These are phyloP conservation scores for Wallacemonas sp. DNA, from an alignment of 208 protist genomes.

Conservation along the genomic window DNA sequence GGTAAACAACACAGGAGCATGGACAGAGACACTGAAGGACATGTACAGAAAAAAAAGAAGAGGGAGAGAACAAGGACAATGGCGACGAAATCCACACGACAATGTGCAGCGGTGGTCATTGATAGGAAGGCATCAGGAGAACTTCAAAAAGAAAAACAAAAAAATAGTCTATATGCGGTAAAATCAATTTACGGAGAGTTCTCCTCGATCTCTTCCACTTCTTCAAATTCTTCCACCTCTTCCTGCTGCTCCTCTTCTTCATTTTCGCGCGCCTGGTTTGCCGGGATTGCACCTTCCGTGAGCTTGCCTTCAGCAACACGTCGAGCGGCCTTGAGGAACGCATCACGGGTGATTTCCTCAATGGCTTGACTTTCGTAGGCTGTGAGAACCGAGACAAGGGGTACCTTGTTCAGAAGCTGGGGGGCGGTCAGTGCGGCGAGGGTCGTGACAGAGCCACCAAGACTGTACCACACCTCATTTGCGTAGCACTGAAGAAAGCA, in stretches of 20 bases:
- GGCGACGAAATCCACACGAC: too few relatives aligned
- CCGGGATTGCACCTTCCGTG: background rate
- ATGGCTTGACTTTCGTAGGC: conserved; percentile 40
- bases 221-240: conserved; percentile 8
- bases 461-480: conserved; percentile 12
- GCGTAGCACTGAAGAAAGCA: conserved; percentile 56
- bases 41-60: conserved; percentile 13
- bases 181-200: background rate
- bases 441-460: background rate
- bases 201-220: conserved; percentile 15
- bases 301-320: conserved; percentile 22
- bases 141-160: too few relatives aligned
- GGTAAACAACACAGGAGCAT: background rate
- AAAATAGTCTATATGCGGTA: too few relatives aligned
- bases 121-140: too few relatives aligned
- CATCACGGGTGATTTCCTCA: conserved; percentile 39
- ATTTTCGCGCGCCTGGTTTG: background rate
- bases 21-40: background rate
- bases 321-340: conserved; percentile 37
- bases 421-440: background rate
- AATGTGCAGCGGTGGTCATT: too few relatives aligned
- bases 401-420: conserved; percentile 21
- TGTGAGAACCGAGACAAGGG: conserved; percentile 29
- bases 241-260: background rate
- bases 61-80: background rate